A percentile compares a stretch with the other conserved stretches of the same genome.
Evolutionary conservation across 768 basidiomycete genomes (phyloP).

Genomic region (Piloderma croceum): DNA sequence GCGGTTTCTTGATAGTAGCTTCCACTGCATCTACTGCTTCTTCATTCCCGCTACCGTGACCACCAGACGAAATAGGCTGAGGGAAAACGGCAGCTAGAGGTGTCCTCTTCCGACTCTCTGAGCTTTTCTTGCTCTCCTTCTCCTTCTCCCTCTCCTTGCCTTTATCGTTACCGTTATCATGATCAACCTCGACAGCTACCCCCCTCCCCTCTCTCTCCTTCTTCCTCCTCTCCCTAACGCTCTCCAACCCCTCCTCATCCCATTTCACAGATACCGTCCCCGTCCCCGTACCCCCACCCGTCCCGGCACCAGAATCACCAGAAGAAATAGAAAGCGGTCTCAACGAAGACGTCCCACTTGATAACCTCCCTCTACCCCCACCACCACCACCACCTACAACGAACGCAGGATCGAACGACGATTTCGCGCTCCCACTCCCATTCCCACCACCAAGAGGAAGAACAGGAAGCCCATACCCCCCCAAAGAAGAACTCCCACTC

Average conservation of each 20-base stretch:
- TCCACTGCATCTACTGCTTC: conserved; percentile 16
- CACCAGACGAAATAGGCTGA: conserved; percentile 34
- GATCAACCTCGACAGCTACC: conserved; percentile 11
- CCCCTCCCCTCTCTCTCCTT: conserved; percentile 31
- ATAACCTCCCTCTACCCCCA: no score
- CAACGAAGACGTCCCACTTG: background rate
- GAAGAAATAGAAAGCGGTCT: background rate
- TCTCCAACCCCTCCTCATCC: conserved; percentile 46
- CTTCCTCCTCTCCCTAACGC: conserved; percentile 42
- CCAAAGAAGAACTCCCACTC: no score
- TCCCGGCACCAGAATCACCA: background rate
- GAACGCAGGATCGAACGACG: no score
- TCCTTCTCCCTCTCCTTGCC: conserved; percentile 22
- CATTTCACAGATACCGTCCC: conserved; percentile 40
- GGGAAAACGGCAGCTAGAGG: conserved; percentile 60
- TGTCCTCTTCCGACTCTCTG: conserved; percentile 50
- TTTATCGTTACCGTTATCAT: conserved; percentile 14
- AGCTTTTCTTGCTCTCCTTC: conserved; percentile 40
- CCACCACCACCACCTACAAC: no score
- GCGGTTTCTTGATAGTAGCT: conserved; percentile 36
- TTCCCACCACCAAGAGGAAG: no score
- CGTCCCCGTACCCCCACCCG: conserved; percentile 8
- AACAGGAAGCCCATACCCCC: no score
- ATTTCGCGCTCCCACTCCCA: no score
- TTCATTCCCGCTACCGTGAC: conserved; percentile 31